Base-by-base conservation (phyloP, 2,329 filamentous ascomycete species). In the Plenodomus lindquistii region DNA sequence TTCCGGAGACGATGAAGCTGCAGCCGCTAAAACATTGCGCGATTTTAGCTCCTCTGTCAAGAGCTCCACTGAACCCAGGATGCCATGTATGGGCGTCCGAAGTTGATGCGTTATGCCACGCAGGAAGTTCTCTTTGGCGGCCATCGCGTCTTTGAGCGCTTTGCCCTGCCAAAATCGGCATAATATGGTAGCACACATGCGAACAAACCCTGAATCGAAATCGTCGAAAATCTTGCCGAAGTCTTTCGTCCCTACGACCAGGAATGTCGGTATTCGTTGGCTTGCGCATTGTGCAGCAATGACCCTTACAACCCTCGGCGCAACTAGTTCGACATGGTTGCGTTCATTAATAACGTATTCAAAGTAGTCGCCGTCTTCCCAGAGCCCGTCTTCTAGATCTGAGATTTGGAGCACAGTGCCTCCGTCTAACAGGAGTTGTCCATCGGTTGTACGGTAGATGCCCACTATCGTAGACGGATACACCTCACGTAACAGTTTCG, bases 21-120 rank as follows among this genome's bases (percentile, higher is more conserved):
- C 45, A 10, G 15, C 38, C 15, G 45, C 49, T 6, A 62, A 31
- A 2, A 64, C 37, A 2, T 65, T 62, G 2, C 57, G 46, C 3
- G 57, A 54, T 21, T 62, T 67, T 0, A 77, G 47, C 31, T 78
- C 76, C 45, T 79, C 76, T 0, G 68, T 70, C 1, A 79, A 59
- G 0, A 79, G 55, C 15, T 79, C 72, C 4, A 67, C 66, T 1
- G 71, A 73, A 6, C 70, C 71, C 5, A 79, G 65, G 2, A 79
- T 76, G 0, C 77, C 77, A 27, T 79, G 77, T 4, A 79, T 77
- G 0, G 77, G 77, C 0, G 77, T 79, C 31, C 77, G 69, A 0
- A 79, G 70, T 29, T 79, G 75, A 43, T 79, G 77, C 0, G 75
- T 77, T 8, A 79, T 71, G 0, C 76, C 74, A 3, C 77, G 67